A percentile compares a stretch with the other conserved stretches of the same genome.
These are phyloP conservation scores for Sextonia rubra DNA, from an alignment of 164 flowering plant species.

Conservation along the genomic window DNA sequence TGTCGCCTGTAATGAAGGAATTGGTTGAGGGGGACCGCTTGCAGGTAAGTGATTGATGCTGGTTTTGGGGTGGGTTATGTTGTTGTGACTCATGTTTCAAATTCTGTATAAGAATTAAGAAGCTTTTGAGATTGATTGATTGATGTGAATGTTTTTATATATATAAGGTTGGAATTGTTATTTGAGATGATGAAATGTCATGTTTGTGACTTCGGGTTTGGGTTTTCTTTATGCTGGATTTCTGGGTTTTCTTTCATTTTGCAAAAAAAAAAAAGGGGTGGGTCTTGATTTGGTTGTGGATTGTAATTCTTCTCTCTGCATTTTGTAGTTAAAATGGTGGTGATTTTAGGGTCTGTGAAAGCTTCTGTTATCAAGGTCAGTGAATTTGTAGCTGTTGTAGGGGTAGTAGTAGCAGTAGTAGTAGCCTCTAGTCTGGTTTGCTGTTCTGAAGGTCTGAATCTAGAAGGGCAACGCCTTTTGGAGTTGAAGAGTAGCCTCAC, in stretches of 20 bases:
- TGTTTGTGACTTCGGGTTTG: not conserved
- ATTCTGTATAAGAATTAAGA: not conserved
- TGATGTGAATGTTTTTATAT: not conserved
- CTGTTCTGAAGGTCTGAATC: constrained; percentile 42
- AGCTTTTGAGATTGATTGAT: too few relatives aligned
- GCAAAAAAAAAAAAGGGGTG: not conserved
- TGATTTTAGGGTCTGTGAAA: not conserved
- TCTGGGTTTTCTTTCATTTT: not conserved
- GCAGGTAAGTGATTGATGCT: not conserved
- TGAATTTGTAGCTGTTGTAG: constrained; percentile 20
- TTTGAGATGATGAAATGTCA: too few relatives aligned
- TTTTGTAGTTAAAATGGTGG: constrained; percentile 27
- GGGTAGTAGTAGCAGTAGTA: not conserved
- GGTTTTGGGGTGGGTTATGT: not conserved
- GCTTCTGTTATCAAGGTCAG: constrained; percentile 17
- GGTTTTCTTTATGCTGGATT: not conserved
- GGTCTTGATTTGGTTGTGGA: not conserved
- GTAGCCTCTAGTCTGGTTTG: constrained; percentile 22
- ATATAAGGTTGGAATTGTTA: too few relatives aligned
- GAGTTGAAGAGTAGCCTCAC: constrained; percentile 48
- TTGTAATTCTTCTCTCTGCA: not conserved
- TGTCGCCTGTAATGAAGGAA: not conserved
- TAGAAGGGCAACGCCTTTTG: constrained; percentile 56
- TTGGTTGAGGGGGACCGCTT: not conserved
- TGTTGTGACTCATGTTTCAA: not conserved